Evolutionary conservation across 2,329 filamentous ascomycete genomes (phyloP).

Genomic region (Penicillium fuscoglaucum): DNA sequence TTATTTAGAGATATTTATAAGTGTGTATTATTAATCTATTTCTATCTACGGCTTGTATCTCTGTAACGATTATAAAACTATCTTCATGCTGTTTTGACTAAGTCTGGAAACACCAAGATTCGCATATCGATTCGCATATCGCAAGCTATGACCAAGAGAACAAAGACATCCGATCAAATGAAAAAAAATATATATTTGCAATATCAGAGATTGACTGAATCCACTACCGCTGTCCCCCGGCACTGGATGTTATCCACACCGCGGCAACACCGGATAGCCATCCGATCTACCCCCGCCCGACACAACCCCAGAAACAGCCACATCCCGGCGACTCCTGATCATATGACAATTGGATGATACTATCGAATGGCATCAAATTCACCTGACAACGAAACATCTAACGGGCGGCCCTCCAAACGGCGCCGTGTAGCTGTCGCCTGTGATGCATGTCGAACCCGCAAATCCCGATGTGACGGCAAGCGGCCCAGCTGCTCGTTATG

Average conservation of each 20-base stretch:
- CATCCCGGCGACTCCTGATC: background rate
- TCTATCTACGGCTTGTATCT: too few relatives aligned
- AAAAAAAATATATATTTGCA: too few relatives aligned
- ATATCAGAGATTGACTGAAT: too few relatives aligned
- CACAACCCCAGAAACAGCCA: background rate
- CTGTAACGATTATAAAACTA: too few relatives aligned
- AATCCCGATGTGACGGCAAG: constrained; percentile 46
- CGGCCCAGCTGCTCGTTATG: constrained; percentile 48
- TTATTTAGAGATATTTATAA: too few relatives aligned
- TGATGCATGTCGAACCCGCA: constrained; percentile 39
- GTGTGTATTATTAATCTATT: too few relatives aligned
- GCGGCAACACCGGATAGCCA: background rate
- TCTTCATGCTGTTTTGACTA: too few relatives aligned
- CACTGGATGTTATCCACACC: background rate
- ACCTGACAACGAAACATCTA: background rate
- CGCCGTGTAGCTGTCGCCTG: constrained; percentile 44
- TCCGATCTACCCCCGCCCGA: background rate
- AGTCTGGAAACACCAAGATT: too few relatives aligned
- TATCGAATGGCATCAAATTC: background rate
- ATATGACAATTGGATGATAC: background rate
- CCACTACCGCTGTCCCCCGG: too few relatives aligned
- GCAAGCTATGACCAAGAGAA: too few relatives aligned
- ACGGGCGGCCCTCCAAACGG: constrained; percentile 28
- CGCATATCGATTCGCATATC: too few relatives aligned
- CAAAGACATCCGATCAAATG: too few relatives aligned